phyloP scores from a whole-genome alignment of 148 eudicot genomes.

The Vaccinium darrowii region DNA sequence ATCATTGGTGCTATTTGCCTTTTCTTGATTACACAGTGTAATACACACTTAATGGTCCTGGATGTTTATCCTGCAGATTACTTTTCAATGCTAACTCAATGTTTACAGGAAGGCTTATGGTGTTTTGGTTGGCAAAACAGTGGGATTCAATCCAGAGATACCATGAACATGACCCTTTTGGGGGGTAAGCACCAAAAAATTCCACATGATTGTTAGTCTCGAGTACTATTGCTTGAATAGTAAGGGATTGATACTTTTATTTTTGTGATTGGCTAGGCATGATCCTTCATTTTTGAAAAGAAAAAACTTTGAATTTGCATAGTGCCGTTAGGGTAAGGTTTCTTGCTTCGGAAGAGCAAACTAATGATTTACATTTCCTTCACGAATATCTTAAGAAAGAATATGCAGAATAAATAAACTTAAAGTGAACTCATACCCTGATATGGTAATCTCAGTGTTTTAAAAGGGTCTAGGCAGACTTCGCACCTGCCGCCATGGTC shows the following conservation, averaged over 20 bases:
- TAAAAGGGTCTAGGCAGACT: background rate
- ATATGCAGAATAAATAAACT: background rate
- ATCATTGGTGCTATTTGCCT: background rate
- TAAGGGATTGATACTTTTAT: background rate
- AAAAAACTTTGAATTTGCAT: background rate
- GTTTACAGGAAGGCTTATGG: slow-evolving; percentile 73
- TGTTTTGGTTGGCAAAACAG: slow-evolving; percentile 96
- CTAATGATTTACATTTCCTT: background rate
- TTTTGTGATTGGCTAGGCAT: background rate
- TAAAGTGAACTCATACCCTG: background rate
- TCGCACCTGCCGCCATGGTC: background rate
- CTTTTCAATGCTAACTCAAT: background rate
- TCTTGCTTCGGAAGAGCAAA: background rate
- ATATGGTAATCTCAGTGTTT: background rate
- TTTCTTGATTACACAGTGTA: background rate
- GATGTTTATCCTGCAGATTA: background rate
- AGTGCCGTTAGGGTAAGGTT: background rate
- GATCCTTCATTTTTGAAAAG: background rate
- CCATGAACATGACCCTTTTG: slow-evolving; percentile 62
- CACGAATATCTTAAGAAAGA: background rate
- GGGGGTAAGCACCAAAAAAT: slow-evolving; percentile 53
- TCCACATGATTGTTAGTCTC: background rate
- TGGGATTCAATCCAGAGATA: slow-evolving; percentile 60
- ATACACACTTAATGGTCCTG: background rate
- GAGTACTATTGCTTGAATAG: background rate